These are phyloP conservation scores for Choricystis sp. DNA, from an alignment of 139 green algal species.

Conservation along the genomic window DNA sequence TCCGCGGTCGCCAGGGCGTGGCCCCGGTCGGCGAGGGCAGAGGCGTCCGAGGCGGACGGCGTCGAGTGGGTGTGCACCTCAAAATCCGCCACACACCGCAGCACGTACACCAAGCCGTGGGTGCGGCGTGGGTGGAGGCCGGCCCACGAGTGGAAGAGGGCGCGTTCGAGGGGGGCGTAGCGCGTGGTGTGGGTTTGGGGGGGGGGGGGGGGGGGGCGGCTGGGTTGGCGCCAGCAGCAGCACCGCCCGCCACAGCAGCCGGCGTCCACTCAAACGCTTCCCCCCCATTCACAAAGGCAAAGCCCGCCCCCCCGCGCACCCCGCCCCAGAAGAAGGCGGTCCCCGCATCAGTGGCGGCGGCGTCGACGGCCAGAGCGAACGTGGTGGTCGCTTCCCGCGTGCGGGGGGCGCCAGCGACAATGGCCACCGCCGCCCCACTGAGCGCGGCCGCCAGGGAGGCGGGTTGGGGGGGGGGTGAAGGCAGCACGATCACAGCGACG, in stretches of 20 bases:
- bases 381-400: no score
- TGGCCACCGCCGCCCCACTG: conserved; percentile 9
- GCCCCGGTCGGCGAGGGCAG: conserved; percentile 2
- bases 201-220: conserved; percentile 3
- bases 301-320: conserved; percentile 27
- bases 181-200: conserved; percentile 4
- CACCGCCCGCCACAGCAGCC: no score
- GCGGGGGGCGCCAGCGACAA: conserved; percentile 3
- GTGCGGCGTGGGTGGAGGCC: conserved; percentile 3
- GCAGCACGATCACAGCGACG: conserved; percentile 31
- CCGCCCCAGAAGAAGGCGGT: conserved; percentile 39
- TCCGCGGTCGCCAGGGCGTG: not conserved
- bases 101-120: not conserved
- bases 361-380: conserved; percentile 14
- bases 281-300: conserved; percentile 52
- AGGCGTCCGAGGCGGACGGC: conserved; percentile 7
- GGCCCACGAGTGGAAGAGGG: conserved; percentile 5
- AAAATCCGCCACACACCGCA: conserved; percentile 26
- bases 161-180: conserved; percentile 8
- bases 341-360: conserved; percentile 12
- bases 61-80: conserved; percentile 14
- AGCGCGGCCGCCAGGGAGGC: conserved; percentile 37
- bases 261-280: conserved; percentile 28
- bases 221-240: conserved; percentile 1
- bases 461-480: no score